Evolutionary conservation across 306 rosid species (phyloP), one percentile per base, ranked within the genome.

Genomic region (Coriaria nepalensis): DNA sequence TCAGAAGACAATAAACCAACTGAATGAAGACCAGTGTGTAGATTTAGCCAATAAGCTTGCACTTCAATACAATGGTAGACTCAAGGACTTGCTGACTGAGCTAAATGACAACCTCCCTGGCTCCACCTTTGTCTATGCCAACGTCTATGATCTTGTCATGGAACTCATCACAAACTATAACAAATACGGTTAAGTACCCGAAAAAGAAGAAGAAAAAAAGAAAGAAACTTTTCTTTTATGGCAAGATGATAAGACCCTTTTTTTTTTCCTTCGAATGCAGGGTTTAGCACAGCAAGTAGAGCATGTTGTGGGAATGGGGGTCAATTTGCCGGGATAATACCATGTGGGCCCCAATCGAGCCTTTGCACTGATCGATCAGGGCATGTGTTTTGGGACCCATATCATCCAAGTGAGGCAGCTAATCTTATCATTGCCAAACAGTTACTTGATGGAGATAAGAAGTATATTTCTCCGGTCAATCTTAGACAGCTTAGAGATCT

Each of bases 241-340:
- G 20, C 7, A 14, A 5, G 11, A 40, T 10, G 7, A 6, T 10
- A 15, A 13, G 37, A 32, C 7, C 3, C 11, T 36, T 7, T 35
- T 4, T 8, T 13, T 42, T 0, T 5, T n/a, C n/a, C 14, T 39
- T 40, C 10, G 40, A 8, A 12, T 60, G 71, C 51, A 84, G 97
- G 98, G 47, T 90, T 90, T 54, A 45, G 35, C 45, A 85, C 98
- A 5, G 60, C 95, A 2, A 85, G 83, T 34, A 73, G 10, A 59
- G 98, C 98, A 6, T 85, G 95, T 45, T 90, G 98, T 47, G 94
- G 94, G 47, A 85, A 79, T 57, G 95, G 95, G 33, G 98, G 98
- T 42, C 98, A 81, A 51, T 81, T 73, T 46, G 92, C 98, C 6
- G 98, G 95, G 35, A 85, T 90, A 68, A 52, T 90, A 40, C 98